Evolutionary conservation across 2,329 filamentous ascomycete genomes (phyloP).

Genomic region (Bipolaris sorokiniana): DNA sequence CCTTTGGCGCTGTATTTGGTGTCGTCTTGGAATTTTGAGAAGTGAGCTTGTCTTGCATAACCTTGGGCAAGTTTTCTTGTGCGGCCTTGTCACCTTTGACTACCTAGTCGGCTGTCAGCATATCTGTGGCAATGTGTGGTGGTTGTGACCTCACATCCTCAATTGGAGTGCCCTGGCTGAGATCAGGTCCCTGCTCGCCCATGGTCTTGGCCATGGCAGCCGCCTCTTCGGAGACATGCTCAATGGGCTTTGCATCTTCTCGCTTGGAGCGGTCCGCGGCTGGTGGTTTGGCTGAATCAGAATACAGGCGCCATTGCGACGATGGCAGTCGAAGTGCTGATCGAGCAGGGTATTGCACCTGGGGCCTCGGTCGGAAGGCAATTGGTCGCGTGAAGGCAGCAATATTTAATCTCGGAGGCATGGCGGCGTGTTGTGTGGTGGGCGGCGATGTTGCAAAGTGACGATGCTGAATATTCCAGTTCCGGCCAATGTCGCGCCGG

Average conservation of each 20-base stretch:
- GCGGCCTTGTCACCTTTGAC: constrained; percentile 67
- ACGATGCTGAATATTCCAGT: constrained; percentile 25
- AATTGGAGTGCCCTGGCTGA: constrained; percentile 69
- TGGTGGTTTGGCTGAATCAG: constrained; percentile 42
- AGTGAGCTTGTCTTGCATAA: constrained; percentile 67
- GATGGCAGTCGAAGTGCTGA: constrained; percentile 27
- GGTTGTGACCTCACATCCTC: constrained; percentile 60
- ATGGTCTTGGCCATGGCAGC: constrained; percentile 64
- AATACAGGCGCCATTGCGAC: constrained; percentile 40
- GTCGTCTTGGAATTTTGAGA: constrained; percentile 50
- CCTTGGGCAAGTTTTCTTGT: constrained; percentile 68
- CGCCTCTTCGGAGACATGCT: constrained; percentile 70
- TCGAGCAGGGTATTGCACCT: constrained; percentile 38
- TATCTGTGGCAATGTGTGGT: not conserved
- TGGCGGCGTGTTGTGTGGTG: constrained; percentile 31
- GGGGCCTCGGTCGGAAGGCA: constrained; percentile 38
- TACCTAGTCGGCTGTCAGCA: constrained; percentile 55
- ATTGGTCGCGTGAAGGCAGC: constrained; percentile 41
- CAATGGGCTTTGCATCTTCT: constrained; percentile 51
- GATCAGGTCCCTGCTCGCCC: constrained; percentile 64
- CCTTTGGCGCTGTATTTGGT: constrained; percentile 46
- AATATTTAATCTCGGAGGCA: constrained; percentile 49
- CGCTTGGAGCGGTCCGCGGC: constrained; percentile 39
- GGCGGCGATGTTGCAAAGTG: constrained; percentile 24
- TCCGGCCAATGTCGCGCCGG: constrained; percentile 18